Percentiles rank a stretch among this genome's conserved stretches.
phyloP scores from a whole-genome alignment of 495 filamentous ascomycete species.

The Xylaria castorea region DNA sequence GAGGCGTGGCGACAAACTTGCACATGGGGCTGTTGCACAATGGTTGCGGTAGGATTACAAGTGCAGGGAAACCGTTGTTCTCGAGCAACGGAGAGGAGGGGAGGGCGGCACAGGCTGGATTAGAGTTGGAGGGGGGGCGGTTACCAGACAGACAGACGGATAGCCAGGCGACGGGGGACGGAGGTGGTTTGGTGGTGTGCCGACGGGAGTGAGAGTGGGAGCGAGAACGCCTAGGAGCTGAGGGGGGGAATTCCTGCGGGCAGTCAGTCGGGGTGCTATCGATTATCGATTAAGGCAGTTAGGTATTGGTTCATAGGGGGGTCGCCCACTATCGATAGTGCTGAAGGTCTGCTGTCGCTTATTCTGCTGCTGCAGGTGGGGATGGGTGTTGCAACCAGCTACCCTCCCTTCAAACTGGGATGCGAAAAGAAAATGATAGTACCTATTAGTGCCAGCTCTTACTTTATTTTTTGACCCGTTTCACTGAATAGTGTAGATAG shows the following conservation, averaged over 20 bases:
- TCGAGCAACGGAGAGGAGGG: constrained; percentile 18
- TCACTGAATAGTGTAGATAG: neutral
- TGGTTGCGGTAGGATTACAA: constrained; percentile 17
- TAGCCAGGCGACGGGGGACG: neutral
- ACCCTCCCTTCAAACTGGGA: neutral
- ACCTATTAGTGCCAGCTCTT: neutral
- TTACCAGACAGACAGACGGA: neutral
- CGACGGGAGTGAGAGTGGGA: neutral
- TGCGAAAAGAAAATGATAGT: neutral
- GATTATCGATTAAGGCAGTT: constrained; percentile 24
- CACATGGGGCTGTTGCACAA: constrained; percentile 20
- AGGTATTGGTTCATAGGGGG: constrained; percentile 19
- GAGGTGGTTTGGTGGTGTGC: constrained; percentile 8
- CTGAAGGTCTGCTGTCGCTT: constrained; percentile 2
- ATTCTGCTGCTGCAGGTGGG: neutral
- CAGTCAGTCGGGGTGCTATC: constrained; percentile 1
- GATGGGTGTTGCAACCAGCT: neutral
- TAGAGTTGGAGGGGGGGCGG: neutral
- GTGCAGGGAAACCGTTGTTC: constrained; percentile 9
- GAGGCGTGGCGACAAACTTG: neutral
- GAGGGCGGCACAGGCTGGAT: constrained; percentile 3
- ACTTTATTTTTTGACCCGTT: neutral
- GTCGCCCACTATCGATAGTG: constrained; percentile 24
- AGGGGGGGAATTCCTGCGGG: neutral
- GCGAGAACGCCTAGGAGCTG: too few relatives aligned